A percentile compares a stretch with the other conserved stretches of the same genome.
Evolutionary conservation across 345 rosid species (phyloP).

Genomic region (Salix exigua): DNA sequence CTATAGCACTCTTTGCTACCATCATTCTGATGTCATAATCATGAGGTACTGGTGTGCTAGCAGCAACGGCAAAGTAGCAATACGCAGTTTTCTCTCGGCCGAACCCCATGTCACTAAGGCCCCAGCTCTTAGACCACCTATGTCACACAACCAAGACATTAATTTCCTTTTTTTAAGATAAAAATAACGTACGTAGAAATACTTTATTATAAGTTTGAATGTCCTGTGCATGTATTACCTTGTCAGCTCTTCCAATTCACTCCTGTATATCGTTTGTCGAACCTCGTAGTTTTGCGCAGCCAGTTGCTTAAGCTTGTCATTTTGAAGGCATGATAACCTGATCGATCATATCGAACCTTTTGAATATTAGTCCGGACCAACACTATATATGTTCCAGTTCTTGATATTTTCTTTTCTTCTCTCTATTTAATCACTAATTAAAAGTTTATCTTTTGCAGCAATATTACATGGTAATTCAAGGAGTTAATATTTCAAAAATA

Average conservation of each 20-base stretch:
- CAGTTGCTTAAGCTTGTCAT: slow-evolving; percentile 36
- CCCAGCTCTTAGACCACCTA: slow-evolving; percentile 52
- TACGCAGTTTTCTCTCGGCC: slow-evolving; percentile 60
- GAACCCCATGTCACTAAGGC: slow-evolving; percentile 56
- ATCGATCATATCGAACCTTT: neutral
- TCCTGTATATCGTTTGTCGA: slow-evolving; percentile 41
- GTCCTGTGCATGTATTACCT: slow-evolving; percentile 21
- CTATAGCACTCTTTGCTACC: slow-evolving; percentile 39
- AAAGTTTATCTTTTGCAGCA: no score
- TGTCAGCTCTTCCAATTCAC: slow-evolving; percentile 43
- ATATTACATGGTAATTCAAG: no score
- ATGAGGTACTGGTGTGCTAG: slow-evolving; percentile 35
- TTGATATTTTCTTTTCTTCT: neutral
- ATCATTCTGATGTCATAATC: slow-evolving; percentile 32
- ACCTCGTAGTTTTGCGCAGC: slow-evolving; percentile 36
- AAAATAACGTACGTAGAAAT: no score
- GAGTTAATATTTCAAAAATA: no score
- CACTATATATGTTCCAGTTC: neutral
- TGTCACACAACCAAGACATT: neutral
- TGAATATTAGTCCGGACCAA: neutral
- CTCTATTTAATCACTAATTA: neutral
- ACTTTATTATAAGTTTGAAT: no score
- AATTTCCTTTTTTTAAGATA: neutral
- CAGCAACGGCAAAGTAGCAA: slow-evolving; percentile 49
- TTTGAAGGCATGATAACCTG: slow-evolving; percentile 38